Conservation (phyloP, 495 filamentous ascomycete species). For the Neurospora sp. region DNA sequence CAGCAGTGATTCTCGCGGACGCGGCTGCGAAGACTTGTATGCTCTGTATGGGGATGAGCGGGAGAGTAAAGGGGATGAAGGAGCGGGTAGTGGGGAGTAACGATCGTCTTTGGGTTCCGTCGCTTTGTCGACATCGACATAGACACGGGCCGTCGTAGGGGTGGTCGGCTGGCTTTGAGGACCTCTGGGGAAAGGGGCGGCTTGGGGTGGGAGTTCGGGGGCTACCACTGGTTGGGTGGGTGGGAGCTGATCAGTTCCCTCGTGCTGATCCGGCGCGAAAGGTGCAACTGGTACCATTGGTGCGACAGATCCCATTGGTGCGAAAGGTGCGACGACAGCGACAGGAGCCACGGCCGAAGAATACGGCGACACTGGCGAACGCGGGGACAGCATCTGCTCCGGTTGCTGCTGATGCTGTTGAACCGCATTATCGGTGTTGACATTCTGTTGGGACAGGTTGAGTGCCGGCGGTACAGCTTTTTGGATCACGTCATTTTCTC, state of each 20-base stretch:
- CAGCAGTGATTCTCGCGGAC: background rate
- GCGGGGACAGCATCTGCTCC: background rate
- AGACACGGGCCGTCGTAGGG: background rate
- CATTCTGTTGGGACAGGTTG: background rate
- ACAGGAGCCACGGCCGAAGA: no score
- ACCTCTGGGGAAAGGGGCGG: background rate
- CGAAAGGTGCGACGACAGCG: background rate
- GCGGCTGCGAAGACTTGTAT: background rate
- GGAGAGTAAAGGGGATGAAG: background rate
- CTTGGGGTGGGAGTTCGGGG: background rate
- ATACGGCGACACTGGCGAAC: background rate
- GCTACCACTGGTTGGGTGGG: background rate
- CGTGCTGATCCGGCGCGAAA: background rate
- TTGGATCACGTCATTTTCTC: background rate
- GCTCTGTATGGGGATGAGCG: background rate
- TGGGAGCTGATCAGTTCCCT: background rate
- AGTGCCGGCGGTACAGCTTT: background rate
- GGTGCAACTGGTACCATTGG: no score
- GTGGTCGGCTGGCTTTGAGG: background rate
- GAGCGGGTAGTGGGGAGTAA: background rate
- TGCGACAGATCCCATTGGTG: background rate
- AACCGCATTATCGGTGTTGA: background rate
- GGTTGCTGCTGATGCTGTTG: background rate
- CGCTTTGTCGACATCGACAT: background rate
- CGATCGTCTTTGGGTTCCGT: background rate